Conservation (phyloP, 495 filamentous ascomycete species). For the Lophiotrema nucula region DNA sequence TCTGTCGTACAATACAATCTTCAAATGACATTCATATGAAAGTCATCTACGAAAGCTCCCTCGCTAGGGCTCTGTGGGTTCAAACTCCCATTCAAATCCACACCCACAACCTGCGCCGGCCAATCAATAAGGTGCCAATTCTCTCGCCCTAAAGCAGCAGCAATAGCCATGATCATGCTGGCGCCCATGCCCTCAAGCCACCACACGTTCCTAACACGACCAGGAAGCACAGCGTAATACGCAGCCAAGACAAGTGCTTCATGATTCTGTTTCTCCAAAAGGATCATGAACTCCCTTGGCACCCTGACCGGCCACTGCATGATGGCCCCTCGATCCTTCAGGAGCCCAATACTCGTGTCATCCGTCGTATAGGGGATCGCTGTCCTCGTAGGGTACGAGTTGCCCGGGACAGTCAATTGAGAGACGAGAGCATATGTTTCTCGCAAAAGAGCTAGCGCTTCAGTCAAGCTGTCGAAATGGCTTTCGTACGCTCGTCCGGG, state of each 20-base stretch:
- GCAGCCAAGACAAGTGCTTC: conserved; percentile 29
- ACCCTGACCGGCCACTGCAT: conserved; percentile 20
- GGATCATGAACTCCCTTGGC: conserved; percentile 13
- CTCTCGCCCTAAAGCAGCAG: conserved; percentile 19
- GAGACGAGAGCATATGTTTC: conserved; percentile 23
- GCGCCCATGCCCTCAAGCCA: conserved; percentile 25
- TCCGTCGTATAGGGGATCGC: conserved; percentile 6
- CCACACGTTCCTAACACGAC: conserved; percentile 21
- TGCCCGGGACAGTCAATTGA: conserved; percentile 5
- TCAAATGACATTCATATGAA: too few species aligned
- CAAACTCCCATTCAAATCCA: conserved; percentile 22
- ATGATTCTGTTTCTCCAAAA: conserved; percentile 18
- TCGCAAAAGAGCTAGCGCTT: conserved; percentile 4
- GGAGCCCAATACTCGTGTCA: conserved; percentile 7
- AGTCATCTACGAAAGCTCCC: too few species aligned
- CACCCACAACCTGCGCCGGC: conserved; percentile 14
- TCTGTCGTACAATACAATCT: too few species aligned
- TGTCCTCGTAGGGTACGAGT: not conserved
- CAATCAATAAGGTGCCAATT: conserved; percentile 25
- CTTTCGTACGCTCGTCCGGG: conserved; percentile 8
- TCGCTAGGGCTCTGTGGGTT: too few species aligned
- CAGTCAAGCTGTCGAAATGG: not conserved
- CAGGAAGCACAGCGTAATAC: conserved; percentile 24
- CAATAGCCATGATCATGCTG: conserved; percentile 21
- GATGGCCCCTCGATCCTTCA: conserved; percentile 25